A percentile compares a stretch with the other conserved stretches of the same genome.
Conservation (phyloP, 805 yeast species). For the Metschnikowia anglica region DNA sequence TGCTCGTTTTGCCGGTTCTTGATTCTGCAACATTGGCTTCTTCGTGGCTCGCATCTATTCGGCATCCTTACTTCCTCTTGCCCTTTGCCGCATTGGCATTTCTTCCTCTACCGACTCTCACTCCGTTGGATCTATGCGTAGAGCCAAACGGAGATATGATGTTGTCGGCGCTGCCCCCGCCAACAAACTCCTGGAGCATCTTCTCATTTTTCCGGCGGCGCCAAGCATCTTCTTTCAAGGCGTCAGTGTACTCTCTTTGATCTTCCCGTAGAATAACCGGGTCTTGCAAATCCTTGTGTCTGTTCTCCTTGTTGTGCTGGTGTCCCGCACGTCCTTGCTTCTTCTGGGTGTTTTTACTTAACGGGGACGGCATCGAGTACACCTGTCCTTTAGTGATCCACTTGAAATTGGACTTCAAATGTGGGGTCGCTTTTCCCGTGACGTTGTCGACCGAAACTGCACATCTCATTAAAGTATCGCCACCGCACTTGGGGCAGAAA, state of each 20-base stretch:
- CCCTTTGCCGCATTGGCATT: conserved; percentile 64
- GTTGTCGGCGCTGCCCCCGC: conserved; percentile 90
- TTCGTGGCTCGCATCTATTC: no score
- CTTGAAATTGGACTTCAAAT: conserved; percentile 85
- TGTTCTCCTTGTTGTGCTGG: conserved; percentile 66
- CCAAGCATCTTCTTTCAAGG: conserved; percentile 86
- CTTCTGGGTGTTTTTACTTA: conserved; percentile 70
- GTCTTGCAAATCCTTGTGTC: conserved; percentile 48
- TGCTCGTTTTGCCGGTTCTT: no score
- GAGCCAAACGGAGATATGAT: conserved; percentile 78
- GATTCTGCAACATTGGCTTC: no score
- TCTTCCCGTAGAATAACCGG: conserved; percentile 77
- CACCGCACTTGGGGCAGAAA: conserved; percentile 96
- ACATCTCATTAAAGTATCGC: conserved; percentile 83
- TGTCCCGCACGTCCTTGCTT: conserved; percentile 76
- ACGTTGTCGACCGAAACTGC: conserved; percentile 79
- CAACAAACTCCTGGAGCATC: conserved; percentile 81
- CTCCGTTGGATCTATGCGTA: conserved; percentile 51
- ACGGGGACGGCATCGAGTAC: conserved; percentile 83
- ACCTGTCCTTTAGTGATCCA: conserved; percentile 90
- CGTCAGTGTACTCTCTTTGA: conserved; percentile 89
- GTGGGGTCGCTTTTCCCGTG: conserved; percentile 84
- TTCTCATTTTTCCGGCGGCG: conserved; percentile 83
- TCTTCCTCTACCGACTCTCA: conserved; percentile 83
- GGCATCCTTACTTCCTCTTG: conserved; percentile 17